phyloP scores from a whole-genome alignment of 2,329 filamentous ascomycete genomes.

The Aspergillus sp. region DNA sequence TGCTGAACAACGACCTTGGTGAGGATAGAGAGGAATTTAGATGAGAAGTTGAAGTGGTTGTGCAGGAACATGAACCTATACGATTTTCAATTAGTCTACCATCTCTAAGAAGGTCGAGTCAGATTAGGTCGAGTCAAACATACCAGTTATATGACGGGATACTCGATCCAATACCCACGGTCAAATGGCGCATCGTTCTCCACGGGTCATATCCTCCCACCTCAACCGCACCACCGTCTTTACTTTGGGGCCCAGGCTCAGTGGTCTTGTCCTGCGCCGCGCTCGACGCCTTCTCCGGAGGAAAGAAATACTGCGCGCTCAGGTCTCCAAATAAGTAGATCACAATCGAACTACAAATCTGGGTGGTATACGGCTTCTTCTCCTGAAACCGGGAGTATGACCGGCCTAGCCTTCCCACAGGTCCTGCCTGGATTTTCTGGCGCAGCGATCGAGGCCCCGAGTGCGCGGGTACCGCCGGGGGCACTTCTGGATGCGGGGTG shows the following conservation, averaged over 20 bases:
- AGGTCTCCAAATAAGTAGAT: slow-evolving; percentile 80
- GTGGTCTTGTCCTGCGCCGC: background rate
- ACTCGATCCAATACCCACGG: slow-evolving; percentile 70
- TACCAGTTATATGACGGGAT: slow-evolving; percentile 85
- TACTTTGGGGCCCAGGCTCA: slow-evolving; percentile 34
- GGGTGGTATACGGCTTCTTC: slow-evolving; percentile 73
- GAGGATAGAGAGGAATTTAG: slow-evolving; percentile 66
- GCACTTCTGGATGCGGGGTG: slow-evolving; percentile 15
- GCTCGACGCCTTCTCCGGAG: slow-evolving; percentile 27
- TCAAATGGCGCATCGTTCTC: slow-evolving; percentile 68
- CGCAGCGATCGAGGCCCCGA: slow-evolving; percentile 25
- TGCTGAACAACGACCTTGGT: slow-evolving; percentile 83
- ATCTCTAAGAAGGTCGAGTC: too few relatives aligned
- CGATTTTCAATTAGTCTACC: background rate
- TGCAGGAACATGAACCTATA: slow-evolving; percentile 76
- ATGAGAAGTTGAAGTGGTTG: slow-evolving; percentile 79
- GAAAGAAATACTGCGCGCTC: slow-evolving; percentile 69
- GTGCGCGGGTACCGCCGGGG: slow-evolving; percentile 19
- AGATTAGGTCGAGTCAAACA: slow-evolving; percentile 19
- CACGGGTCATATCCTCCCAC: slow-evolving; percentile 60
- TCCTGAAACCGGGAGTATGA: slow-evolving; percentile 70
- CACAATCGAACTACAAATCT: slow-evolving; percentile 71
- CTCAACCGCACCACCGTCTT: slow-evolving; percentile 25
- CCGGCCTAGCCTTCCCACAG: slow-evolving; percentile 35
- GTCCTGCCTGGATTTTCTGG: slow-evolving; percentile 30